Percentiles rank a stretch among this genome's conserved stretches.
These are phyloP conservation scores for Knoxia roxburghii DNA, from an alignment of 257 asterid species.

Conservation along the genomic window DNA sequence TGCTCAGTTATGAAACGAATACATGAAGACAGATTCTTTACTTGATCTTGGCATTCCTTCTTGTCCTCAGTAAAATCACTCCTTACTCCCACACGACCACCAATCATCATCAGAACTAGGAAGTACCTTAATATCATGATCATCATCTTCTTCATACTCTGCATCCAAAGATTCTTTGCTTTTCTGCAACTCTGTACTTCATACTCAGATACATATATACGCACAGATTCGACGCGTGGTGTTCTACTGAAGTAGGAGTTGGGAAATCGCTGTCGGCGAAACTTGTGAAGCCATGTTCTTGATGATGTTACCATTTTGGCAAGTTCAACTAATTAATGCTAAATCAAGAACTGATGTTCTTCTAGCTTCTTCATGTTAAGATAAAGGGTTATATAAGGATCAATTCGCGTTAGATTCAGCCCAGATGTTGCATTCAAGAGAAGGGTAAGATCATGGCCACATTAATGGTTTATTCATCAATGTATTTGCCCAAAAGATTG, in stretches of 20 bases:
- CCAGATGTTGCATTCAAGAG: background rate
- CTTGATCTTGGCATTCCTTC: conserved; percentile 30
- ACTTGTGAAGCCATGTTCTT: background rate
- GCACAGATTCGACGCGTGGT: too few relatives aligned
- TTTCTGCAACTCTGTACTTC: background rate
- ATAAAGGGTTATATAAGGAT: background rate
- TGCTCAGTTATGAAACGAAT: conserved; percentile 30
- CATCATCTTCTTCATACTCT: background rate
- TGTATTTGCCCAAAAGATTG: background rate
- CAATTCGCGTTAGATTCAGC: background rate
- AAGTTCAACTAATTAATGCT: conserved; percentile 12
- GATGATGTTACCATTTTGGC: background rate
- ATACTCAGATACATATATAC: background rate
- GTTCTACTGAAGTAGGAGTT: background rate
- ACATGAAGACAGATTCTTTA: conserved; percentile 32
- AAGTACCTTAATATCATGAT: too few relatives aligned
- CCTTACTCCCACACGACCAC: conserved; percentile 10
- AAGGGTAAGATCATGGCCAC: background rate
- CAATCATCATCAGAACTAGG: conserved; percentile 14
- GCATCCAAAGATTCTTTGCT: background rate
- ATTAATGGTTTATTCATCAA: background rate
- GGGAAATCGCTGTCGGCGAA: conserved; percentile 3
- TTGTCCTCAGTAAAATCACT: conserved; percentile 36
- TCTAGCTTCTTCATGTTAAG: background rate
- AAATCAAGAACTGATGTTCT: background rate